Evolutionary conservation across 345 rosid genomes (phyloP).

Genomic region (Hypericum androsaemum): DNA sequence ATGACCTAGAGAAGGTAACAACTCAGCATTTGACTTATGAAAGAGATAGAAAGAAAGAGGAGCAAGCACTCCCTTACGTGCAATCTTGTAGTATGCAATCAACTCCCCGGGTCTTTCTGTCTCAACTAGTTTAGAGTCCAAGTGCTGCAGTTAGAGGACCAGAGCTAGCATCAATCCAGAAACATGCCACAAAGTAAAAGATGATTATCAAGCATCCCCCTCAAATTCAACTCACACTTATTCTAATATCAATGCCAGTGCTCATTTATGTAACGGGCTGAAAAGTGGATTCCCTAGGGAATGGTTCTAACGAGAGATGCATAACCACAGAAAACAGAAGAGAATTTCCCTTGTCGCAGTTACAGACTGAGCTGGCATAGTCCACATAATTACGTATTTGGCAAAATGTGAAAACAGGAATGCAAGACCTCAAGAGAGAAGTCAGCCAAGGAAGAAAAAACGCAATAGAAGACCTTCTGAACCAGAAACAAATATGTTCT

Average conservation of each 20-base stretch:
- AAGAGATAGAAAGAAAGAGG: conserved; percentile 9
- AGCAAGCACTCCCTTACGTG: conserved; percentile 43
- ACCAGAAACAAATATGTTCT: neutral
- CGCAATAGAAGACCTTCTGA: neutral
- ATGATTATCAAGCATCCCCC: no score
- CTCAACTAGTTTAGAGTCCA: conserved; percentile 60
- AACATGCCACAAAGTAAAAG: no score
- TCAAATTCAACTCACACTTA: no score
- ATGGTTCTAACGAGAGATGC: neutral
- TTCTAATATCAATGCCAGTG: no score
- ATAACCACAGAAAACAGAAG: no score
- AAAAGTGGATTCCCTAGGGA: neutral
- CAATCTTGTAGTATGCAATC: conserved; percentile 90
- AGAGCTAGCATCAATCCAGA: conserved; percentile 1
- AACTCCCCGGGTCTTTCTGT: conserved; percentile 89
- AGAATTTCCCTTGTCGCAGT: no score
- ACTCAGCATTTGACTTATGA: conserved; percentile 10
- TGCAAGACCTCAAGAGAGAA: no score
- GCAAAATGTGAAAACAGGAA: no score
- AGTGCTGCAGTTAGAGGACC: conserved; percentile 42
- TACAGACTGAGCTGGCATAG: no score
- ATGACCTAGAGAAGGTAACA: conserved; percentile 44
- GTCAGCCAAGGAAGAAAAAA: neutral
- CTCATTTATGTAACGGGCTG: no score
- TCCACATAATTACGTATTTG: no score